Base-by-base conservation (phyloP, 2,329 filamentous ascomycete genomes). In the Hypoxylon sp. region DNA sequence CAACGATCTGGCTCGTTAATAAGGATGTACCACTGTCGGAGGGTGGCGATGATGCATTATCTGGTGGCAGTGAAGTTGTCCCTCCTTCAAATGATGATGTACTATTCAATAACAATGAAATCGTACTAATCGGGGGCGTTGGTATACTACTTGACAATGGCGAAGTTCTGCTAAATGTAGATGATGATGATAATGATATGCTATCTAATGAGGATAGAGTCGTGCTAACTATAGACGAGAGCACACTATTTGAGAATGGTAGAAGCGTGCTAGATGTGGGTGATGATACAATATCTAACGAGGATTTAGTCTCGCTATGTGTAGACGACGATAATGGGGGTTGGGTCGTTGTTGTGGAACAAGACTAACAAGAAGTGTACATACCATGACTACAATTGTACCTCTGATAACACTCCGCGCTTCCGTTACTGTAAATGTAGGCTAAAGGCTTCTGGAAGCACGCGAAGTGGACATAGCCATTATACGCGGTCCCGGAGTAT, bases 391-490 rank as follows among this genome's bases (percentile, higher is more conserved):
- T 19, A 37, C 48, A 61, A n/a, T 47, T 17, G 17, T 47, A 50
- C n/a, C 17, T 54, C 3, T 24, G 48, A 11, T 17, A 13, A 11
- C 44, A 47, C n/a, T 22, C 13, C 19, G 35, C 35, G 46, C 33
- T 26, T 4, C 24, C n/a, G 4, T 13, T 47, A n/a, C n/a, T 46
- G 10, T 35, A 53, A 3, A 46, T 13, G 17, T 47, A 35, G 14
- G 57, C 14, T 33, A n/a, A 44, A 51, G 37, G 9, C 11, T 44
- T 26, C n/a, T 60, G 58, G 35, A 29, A 60, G 29, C 58, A 60
- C 10, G 17, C 46, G 17, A 59, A 50, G 14, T 59, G 17, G 11
- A 29, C 29, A 19, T 59, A 42, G 22, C n/a, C 44, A 39, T 47
- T 37, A 48, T 26, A 26, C 11, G 22, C 46, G 24, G 22, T 48